Conservation (phyloP, 2,329 filamentous ascomycete genomes). For the Akanthomyces lecanii region DNA sequence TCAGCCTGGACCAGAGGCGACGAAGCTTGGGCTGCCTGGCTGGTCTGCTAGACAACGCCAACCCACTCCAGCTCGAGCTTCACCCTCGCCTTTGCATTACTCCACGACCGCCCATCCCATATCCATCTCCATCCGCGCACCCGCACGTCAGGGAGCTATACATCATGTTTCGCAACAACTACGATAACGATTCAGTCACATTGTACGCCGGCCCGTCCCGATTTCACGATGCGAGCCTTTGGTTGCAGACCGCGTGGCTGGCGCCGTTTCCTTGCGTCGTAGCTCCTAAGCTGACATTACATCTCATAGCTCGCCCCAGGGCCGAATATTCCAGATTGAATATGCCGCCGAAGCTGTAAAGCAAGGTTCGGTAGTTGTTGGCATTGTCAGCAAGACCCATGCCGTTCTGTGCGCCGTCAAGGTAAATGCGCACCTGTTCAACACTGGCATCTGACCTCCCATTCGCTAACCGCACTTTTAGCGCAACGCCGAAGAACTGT, state of each 20-base stretch:
- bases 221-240: slow-evolving; percentile 17
- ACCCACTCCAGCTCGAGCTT: slow-evolving; percentile 13
- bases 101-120: slow-evolving; percentile 7
- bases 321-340: slow-evolving; percentile 98
- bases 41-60: slow-evolving; percentile 14
- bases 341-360: slow-evolving; percentile 98
- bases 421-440: slow-evolving; percentile 48
- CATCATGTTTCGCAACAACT: slow-evolving; percentile 99
- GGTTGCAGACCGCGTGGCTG: slow-evolving; percentile 6
- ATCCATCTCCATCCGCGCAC: slow-evolving; percentile 8
- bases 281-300: slow-evolving; percentile 24
- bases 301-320: slow-evolving; percentile 80
- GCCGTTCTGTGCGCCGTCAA: slow-evolving; percentile 94
- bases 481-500: slow-evolving; percentile 98
- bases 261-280: slow-evolving; percentile 20
- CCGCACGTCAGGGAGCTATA: slow-evolving; percentile 17
- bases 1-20: slow-evolving; percentile 19
- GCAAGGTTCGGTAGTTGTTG: slow-evolving; percentile 96
- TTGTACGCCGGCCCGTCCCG: slow-evolving; percentile 61
- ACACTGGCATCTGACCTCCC: background rate
- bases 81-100: slow-evolving; percentile 3
- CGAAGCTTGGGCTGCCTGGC: slow-evolving; percentile 24
- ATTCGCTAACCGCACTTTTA: slow-evolving; percentile 33
- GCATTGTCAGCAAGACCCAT: slow-evolving; percentile 96
- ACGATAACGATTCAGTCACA: slow-evolving; percentile 99